A percentile compares a stretch with the other conserved stretches of the same genome.
These are phyloP conservation scores for Aurinia saxatilis DNA, from an alignment of 345 rosid species.

Conservation along the genomic window DNA sequence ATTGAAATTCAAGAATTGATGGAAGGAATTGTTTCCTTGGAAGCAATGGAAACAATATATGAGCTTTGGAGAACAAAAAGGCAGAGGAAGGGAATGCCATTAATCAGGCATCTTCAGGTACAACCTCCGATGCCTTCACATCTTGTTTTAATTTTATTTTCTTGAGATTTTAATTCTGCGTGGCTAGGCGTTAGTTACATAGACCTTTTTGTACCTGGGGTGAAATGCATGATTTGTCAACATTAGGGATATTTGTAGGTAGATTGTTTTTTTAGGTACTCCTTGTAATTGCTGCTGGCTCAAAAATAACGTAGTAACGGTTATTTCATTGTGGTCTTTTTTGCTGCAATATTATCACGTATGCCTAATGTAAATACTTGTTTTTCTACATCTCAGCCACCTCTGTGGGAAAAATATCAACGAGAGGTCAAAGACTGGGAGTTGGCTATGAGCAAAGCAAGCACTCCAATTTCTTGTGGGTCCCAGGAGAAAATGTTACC, in stretches of 20 bases:
- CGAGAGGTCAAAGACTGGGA: conserved; percentile 80
- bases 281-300: neutral
- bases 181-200: neutral
- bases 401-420: conserved; percentile 88
- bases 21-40: conserved; percentile 49
- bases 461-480: conserved; percentile 34
- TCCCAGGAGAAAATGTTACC: conserved; percentile 43
- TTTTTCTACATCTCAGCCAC: conserved; percentile 47
- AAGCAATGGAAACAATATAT: conserved; percentile 40
- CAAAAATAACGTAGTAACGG: neutral
- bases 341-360: neutral
- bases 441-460: conserved; percentile 43
- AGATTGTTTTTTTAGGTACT: neutral
- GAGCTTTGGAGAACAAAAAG: conserved; percentile 81
- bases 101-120: conserved; percentile 97
- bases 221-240: neutral
- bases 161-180: neutral
- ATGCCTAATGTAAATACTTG: neutral
- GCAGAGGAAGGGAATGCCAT: conserved; percentile 72
- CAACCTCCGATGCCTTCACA: conserved; percentile 1
- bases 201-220: neutral
- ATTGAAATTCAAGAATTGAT: conserved; percentile 63
- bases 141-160: neutral
- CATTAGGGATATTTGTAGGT: neutral
- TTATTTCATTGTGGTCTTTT: neutral